A percentile compares a stretch with the other conserved stretches of the same genome.
phyloP scores from a whole-genome alignment of 2,329 filamentous ascomycete species.

The Ramichloridium luteum region DNA sequence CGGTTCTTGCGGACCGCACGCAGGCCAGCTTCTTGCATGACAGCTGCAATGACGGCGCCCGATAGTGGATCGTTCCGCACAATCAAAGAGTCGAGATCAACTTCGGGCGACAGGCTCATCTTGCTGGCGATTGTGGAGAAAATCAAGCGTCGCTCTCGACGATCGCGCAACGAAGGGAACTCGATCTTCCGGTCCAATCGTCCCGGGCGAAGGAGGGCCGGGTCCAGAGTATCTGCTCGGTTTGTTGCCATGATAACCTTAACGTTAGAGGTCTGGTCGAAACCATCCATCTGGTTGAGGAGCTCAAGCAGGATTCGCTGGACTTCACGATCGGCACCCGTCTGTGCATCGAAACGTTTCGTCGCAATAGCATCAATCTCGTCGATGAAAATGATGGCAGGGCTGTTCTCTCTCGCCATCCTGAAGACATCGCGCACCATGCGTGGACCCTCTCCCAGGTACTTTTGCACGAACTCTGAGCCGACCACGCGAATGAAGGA shows the following conservation, averaged over 20 bases:
- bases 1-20: conserved; percentile 92
- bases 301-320: conserved; percentile 96
- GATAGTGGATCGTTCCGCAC: conserved; percentile 92
- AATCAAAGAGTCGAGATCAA: conserved; percentile 90
- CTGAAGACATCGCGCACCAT: conserved; percentile 99
- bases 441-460: conserved; percentile 89
- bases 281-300: conserved; percentile 99
- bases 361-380: conserved; percentile 98
- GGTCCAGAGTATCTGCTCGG: conserved; percentile 91
- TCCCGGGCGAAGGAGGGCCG: conserved; percentile 83
- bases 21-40: conserved; percentile 97
- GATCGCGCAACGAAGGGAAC: conserved; percentile 88
- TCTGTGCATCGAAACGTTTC: conserved; percentile 98
- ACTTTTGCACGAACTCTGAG: conserved; percentile 98
- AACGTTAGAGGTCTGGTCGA: conserved; percentile 97
- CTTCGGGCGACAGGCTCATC: conserved; percentile 95
- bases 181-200: conserved; percentile 97
- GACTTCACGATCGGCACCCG: conserved; percentile 92
- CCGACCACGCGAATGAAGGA: conserved; percentile 98
- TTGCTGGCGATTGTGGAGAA: conserved; percentile 94
- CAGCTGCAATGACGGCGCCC: conserved; percentile 90
- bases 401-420: conserved; percentile 97
- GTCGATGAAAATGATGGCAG: conserved; percentile 98
- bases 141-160: conserved; percentile 88
- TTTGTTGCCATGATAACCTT: conserved; percentile 99